Conservation (phyloP, 2,329 filamentous ascomycete genomes). For the Pseudogymnoascus sp. region DNA sequence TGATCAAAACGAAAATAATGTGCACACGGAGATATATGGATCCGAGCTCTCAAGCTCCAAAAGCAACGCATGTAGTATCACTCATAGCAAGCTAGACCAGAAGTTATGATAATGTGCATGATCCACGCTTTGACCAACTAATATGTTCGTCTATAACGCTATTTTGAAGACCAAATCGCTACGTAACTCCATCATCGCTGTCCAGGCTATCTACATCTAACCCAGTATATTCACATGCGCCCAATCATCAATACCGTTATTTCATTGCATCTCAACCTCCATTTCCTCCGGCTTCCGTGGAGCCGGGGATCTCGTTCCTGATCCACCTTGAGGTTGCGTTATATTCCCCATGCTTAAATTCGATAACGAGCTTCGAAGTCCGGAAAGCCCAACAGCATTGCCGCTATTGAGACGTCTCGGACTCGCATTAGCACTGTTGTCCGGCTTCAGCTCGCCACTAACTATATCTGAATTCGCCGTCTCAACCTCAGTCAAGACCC, state of each 20-base stretch:
- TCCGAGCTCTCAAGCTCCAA: conserved; percentile 7
- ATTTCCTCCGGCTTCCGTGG: conserved; percentile 27
- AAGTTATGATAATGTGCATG: conserved; percentile 7
- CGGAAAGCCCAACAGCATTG: conserved; percentile 31
- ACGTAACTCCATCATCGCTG: not conserved
- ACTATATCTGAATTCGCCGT: conserved; percentile 18
- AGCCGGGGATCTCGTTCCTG: conserved; percentile 21
- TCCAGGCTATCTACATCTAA: conserved; percentile 5
- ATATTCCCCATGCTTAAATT: conserved; percentile 34
- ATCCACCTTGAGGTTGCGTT: conserved; percentile 22
- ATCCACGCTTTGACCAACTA: conserved; percentile 1
- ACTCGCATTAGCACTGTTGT: conserved; percentile 10
- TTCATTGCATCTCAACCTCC: conserved; percentile 43
- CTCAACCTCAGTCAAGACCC: conserved; percentile 24
- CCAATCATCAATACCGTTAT: conserved; percentile 14
- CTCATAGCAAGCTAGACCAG: conserved; percentile 3
- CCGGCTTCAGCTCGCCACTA: not conserved
- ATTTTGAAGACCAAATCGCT: not conserved
- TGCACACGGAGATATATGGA: conserved; percentile 7
- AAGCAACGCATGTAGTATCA: conserved; percentile 8
- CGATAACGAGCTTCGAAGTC: conserved; percentile 37
- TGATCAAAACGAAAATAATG: conserved; percentile 30
- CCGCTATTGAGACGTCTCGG: conserved; percentile 24
- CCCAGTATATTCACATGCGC: not conserved
- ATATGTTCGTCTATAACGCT: not conserved